These are phyloP conservation scores for Aureobasidium zeae DNA, from an alignment of 2,329 filamentous ascomycete species.

Conservation along the genomic window DNA sequence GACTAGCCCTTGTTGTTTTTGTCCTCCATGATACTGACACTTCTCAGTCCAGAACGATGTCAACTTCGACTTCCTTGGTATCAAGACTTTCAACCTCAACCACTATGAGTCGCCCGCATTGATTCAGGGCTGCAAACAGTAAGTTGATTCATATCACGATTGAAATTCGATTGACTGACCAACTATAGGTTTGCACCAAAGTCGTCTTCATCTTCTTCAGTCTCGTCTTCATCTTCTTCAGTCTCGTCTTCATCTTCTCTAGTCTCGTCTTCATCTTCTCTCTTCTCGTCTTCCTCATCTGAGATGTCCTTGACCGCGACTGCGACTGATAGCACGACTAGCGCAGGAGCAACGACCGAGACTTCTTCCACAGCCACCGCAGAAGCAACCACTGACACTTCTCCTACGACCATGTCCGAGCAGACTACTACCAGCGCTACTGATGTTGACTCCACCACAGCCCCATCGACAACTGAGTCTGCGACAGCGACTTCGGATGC, in stretches of 20 bases:
- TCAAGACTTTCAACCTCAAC: constrained; percentile 4
- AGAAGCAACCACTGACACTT: neutral
- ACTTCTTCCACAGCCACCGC: neutral
- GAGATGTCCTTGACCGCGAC: no score
- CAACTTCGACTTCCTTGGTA: constrained; percentile 6
- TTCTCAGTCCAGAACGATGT: constrained; percentile 6
- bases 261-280: neutral
- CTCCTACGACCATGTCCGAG: neutral
- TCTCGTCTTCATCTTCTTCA: neutral
- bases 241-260: neutral
- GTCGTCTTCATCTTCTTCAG: neutral
- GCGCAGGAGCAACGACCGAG: neutral
- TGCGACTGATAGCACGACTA: neutral
- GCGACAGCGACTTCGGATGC: neutral
- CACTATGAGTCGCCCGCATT: constrained; percentile 10
- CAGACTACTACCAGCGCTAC: no score
- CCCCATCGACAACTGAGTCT: no score
- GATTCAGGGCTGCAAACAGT: constrained; percentile 5
- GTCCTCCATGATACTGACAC: neutral
- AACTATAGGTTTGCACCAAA: neutral
- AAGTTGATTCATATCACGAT: neutral
- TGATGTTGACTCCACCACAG: no score
- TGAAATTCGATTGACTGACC: neutral
- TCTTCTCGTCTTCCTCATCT: neutral
- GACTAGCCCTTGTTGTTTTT: neutral